Evolutionary conservation across 2,329 filamentous ascomycete genomes (phyloP), one percentile per base, ranked within the genome.

Genomic region (Microascus cirrosus): DNA sequence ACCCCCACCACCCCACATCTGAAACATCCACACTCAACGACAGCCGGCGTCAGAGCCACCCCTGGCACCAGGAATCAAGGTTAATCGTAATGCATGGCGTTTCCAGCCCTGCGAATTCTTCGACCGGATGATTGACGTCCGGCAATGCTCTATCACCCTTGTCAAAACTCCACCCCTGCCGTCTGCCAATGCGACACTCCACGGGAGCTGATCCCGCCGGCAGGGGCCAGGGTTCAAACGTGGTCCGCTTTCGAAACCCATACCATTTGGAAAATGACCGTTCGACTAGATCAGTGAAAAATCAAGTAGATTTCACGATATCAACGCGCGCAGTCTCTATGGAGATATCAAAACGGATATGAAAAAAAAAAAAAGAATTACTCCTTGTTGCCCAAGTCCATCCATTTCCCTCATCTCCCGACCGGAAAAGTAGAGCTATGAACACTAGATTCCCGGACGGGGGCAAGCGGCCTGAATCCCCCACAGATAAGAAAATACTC

Each of bases 351-450:
- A 34, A 36, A 52, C 20, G 39, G 48, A 57, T 52, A 36, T 36
- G 28, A 53, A 34, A 52, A 35, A 28, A 57, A 52, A 52, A 57
- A 52, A 53, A 34, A 53, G 11, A 32, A 57, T 42, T 57, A 57
- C 55, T 57, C 55, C 55, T 36, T 53, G 6, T 42, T 57, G 28
- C 55, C 48, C 55, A 57, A 53, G 35, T 57, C 55, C 55, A 57
- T 53, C 42, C 55, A 42, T 57, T 50, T 57, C 45, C 53, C 48
- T 57, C 55, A 53, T 57, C 48, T 48, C 54, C 45, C 51, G 24
- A 52, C 48, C 48, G 45, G 35, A 32, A 52, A 53, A 53, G 8
- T 24, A 39, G 50, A 35, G 48, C 55, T 57, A 57, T 57, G n/a
- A 53, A 57, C 45, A 53, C 45, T 52, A 57, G 8, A 24, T 57